Base-by-base conservation (phyloP, 352 stramenopile species). In the Phytophthora nicotianae region DNA sequence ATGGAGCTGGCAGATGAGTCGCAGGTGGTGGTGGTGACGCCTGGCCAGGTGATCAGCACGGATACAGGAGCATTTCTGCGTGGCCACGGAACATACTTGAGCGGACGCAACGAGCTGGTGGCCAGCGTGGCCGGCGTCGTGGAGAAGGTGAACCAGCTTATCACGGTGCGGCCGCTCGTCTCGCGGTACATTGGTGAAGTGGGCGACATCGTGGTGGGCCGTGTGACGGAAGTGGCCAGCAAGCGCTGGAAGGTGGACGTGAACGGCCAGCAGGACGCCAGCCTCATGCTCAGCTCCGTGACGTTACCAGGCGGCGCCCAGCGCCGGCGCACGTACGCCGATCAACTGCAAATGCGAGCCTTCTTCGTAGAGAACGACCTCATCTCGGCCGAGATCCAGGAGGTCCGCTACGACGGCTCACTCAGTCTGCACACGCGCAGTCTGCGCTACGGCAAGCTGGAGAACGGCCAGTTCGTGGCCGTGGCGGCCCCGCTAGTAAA, bases 221-320 rank as follows among this genome's bases (percentile, higher is more conserved):
- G 96, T 40, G 88, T 99, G 23, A 84, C 89, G 0, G 90, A 97
- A 42, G 96, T 99, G 21, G 91, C 75, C 51, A 93, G 82, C 50
- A 98, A 98, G 60, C 82, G 92, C 47, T 99, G 97, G 97, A 98
- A 97, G 50, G 95, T 99, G 24, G 93, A 98, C 69, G 79, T 98
- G 51, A 90, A 92, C 49, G 84, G 86, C 40, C 84, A 92, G 63
- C 83, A 93, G 57, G 84, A 92, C 67, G 83, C 78, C 9, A 79
- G 75, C 59, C 82, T 99, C 35, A 90, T 98, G 75, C 84, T 99
- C 17, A 97, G 85, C 64, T 95, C 91, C 21, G 92, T 99, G 48
- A 98, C 97, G 66, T 71, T 99, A 14, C 96, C 97, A 0, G 96
- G 95, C 21, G 97, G 97, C 41, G 93, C 91, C 8, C 96, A 99